Evolutionary conservation across 768 basidiomycete species (phyloP), one percentile per base, ranked within the genome.

Genomic region (Amanita pseudoporphyria): DNA sequence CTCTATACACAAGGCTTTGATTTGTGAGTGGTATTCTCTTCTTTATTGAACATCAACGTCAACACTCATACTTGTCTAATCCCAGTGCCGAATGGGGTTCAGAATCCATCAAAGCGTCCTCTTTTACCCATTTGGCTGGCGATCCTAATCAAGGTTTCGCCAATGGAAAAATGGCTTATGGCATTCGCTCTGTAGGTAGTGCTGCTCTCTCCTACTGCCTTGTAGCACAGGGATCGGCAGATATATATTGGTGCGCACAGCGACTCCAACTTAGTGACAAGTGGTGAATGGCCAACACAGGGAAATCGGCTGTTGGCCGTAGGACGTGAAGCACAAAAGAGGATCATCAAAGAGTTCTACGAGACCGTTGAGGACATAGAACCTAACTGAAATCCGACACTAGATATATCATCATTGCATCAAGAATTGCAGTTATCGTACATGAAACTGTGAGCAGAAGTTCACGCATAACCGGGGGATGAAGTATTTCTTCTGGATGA

Each of bases 181-280:
- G 86, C 7, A 67, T 95, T 21, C 73, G 94, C 41, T 84, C 86
- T 9, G 62, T 92, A 56, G 91, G 93, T 4, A 88, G 86, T 57
- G 87, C 86, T 0, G 89, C 90, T 5, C 66, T 91, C 48, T 91
- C 92, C 63, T 88, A 78, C 57, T 76, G 79, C 2, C 71, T 87
- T 64, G 90, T 95, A 6, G 94, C 95, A 3, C 84, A 90, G 61
- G 95, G 95, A 24, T 82, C 82, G 12, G 62, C 93, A 44, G 93
- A 96, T 58, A 61, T 93, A 53, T 95, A 91, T 58, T 93, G 90
- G 91, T 87, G 54, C 53, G 76, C 63, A 47, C 40, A 22, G 45
- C 51, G 52, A 53, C 35, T 50, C 43, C 22, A n/a, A 44, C 35
- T 16, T 16, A 24, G 32, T 37, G 6, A n/a, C 14, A 22, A 33